Conservation (phyloP, 176 grass and related monocot species). For the Rhynchospora tenuis region DNA sequence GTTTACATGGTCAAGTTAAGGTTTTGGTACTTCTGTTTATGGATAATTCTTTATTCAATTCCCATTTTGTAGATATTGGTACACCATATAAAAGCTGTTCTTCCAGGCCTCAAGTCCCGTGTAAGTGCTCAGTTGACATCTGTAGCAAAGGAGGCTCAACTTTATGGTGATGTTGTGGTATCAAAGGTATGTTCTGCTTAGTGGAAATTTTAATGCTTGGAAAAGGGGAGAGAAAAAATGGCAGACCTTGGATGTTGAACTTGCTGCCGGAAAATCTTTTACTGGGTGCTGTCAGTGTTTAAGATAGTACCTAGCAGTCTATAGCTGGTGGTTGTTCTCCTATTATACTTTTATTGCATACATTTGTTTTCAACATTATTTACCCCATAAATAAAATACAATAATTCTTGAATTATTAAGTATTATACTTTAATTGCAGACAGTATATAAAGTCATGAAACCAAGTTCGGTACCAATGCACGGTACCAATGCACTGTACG, state of each 20-base stretch:
- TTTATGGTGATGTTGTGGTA: conserved; percentile 87
- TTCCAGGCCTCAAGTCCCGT: conserved; percentile 81
- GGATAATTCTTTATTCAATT: not conserved
- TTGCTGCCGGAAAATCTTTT: not conserved
- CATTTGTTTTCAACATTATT: not conserved
- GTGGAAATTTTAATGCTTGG: not conserved
- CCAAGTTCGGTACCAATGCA: not conserved
- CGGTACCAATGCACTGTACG: not conserved
- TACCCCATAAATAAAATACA: not conserved
- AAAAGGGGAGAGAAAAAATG: not conserved
- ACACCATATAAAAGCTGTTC: conserved; percentile 84
- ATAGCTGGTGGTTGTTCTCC: not conserved
- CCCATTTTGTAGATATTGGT: conserved; percentile 80
- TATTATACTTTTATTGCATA: not conserved
- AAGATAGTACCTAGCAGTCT: not conserved
- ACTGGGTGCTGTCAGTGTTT: not conserved
- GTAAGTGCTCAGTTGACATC: conserved; percentile 81
- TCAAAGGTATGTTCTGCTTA: conserved; percentile 56
- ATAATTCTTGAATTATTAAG: not conserved
- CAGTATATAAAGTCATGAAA: not conserved
- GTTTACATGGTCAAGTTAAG: not conserved
- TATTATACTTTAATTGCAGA: not conserved
- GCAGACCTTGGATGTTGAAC: not conserved
- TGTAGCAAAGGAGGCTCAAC: conserved; percentile 80
- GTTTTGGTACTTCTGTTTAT: not conserved